A percentile compares a stretch with the other conserved stretches of the same genome.
These are phyloP conservation scores for Monosporascus cannonballus DNA, from an alignment of 2,329 filamentous ascomycete genomes.

Conservation along the genomic window DNA sequence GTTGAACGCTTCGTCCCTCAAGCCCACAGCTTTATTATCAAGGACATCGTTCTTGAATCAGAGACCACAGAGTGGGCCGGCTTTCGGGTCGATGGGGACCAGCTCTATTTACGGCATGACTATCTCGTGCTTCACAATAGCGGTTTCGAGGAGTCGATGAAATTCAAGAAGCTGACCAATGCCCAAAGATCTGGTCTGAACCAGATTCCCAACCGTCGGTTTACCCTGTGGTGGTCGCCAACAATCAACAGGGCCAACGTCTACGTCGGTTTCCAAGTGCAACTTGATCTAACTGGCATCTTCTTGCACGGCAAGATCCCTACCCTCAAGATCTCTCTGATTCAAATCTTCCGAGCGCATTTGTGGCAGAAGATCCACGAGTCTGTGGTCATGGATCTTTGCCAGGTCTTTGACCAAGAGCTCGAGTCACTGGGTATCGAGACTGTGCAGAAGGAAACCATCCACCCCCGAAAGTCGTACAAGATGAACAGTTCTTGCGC, in stretches of 20 bases:
- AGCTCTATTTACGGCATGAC: slow-evolving; percentile 44
- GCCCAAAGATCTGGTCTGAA: slow-evolving; percentile 95
- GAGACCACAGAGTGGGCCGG: slow-evolving; percentile 41
- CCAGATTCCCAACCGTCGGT: slow-evolving; percentile 97
- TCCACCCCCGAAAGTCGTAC: slow-evolving; percentile 98
- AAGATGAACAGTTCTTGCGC: slow-evolving; percentile 99
- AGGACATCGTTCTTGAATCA: slow-evolving; percentile 36
- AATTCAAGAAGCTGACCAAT: slow-evolving; percentile 98
- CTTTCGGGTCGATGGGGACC: slow-evolving; percentile 44
- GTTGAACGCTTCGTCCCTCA: slow-evolving; percentile 15
- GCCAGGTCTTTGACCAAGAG: slow-evolving; percentile 97
- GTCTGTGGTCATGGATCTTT: slow-evolving; percentile 92
- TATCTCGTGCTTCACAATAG: slow-evolving; percentile 41
- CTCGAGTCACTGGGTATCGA: slow-evolving; percentile 93
- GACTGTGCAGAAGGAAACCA: slow-evolving; percentile 97
- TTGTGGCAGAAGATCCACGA: slow-evolving; percentile 99
- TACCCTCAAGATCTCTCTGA: slow-evolving; percentile 93
- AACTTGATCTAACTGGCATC: slow-evolving; percentile 94
- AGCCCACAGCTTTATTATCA: slow-evolving; percentile 30
- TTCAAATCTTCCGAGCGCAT: slow-evolving; percentile 98
- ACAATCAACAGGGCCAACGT: slow-evolving; percentile 95
- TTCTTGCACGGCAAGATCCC: slow-evolving; percentile 99
- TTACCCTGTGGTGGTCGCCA: slow-evolving; percentile 95
- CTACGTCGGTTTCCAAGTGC: slow-evolving; percentile 98
- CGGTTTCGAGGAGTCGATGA: slow-evolving; percentile 66